Evolutionary conservation across 2,329 filamentous ascomycete species (phyloP), one percentile per base, ranked within the genome.

Genomic region (Aureobasidium pullulans): DNA sequence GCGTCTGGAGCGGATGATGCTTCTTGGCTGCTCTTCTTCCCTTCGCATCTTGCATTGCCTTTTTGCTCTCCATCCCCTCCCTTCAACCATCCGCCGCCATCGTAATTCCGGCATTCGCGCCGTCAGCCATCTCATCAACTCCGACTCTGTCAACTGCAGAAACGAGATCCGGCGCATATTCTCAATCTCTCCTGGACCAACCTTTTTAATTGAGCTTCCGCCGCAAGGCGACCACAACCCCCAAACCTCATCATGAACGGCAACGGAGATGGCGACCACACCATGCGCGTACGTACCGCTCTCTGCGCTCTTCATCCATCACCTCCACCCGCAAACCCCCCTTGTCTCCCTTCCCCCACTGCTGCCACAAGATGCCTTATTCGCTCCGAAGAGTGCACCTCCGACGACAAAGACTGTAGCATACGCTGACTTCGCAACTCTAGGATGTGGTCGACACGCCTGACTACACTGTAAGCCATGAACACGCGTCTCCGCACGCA

Each of bases 371-470:
- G 23, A 23, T 23, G 23, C 23, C 23, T 3, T 23, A 4, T 23
- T 23, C 23, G 3, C 23, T 34, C 16, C 10, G 37, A 34, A 23
- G 10, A n/a, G 10, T 39, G n/a, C 13, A 56, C 52, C 11, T 29
- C n/a, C 31, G 19, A 48, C 29, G 19, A 31, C 43, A 42, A 32
- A 32, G 4, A 29, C 10, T 4, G 43, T 4, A n/a, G 10, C 43
- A 57, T 29, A 9, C 43, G 39, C 57, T 59, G 29, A 47, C 61
- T 60, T 5, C 46, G 32, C 48, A 11, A 15, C 3, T 31, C 6
- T n/a, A 59, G 57, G 77, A 77, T 64, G 76, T 78, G 60, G 75
- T 83, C 67, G 82, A 85, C 60, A 85, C 82, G 7, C 83, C 83
- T 44, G 82, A 85, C 64, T 85, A 85, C 70, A 85, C 83, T 63